Evolutionary conservation across 163 green algal species (phyloP), one percentile per base, ranked within the genome.

Genomic region (Smithsoniella earleae): DNA sequence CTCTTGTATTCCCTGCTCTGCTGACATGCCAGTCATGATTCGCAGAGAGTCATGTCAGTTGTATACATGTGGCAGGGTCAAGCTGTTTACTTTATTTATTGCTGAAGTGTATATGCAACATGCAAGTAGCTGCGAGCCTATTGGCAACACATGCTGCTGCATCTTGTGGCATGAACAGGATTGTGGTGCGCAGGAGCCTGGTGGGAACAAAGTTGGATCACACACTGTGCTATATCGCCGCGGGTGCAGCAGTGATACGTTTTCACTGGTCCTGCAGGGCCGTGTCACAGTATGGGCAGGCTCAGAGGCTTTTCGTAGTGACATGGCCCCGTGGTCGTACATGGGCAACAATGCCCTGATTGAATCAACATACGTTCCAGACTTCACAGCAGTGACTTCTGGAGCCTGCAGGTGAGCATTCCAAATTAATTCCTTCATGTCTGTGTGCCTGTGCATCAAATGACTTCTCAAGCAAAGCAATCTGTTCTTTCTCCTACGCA

Each of bases 221-320:
- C 58, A 34, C 25, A 18, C 45, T 20, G 44, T 76, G 52, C 28
- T 83, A 10, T 82, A 83, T 63, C n/a, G 64, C 40, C 34, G 66
- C 28, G 75, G 79, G n/a, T 28, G 28, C 46, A 54, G 58, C 3
- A 64, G 36, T 3, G 25, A 75, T 37, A 55, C 64, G 36, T 82
- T 86, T 63, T 81, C 74, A 63, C 58, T 86, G 3, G 73, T 86
- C n/a, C 46, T 86, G 2, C 73, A 80, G 46, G 81, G 81, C 54
- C 73, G 66, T 40, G 66, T 82, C 28, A 10, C 65, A 36, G 74
- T 83, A 10, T 66, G 43, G 31, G 66, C 74, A 5, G 81, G 81
- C 25, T 30, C 31, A 22, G 81, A 86, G 54, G 66, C 55, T 33
- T 86, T 86, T 40, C 73, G 78, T 43, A 75, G 73, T 6, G 78